Base-by-base conservation (phyloP, 495 filamentous ascomycete genomes). In the Aspergillus nanangensis region DNA sequence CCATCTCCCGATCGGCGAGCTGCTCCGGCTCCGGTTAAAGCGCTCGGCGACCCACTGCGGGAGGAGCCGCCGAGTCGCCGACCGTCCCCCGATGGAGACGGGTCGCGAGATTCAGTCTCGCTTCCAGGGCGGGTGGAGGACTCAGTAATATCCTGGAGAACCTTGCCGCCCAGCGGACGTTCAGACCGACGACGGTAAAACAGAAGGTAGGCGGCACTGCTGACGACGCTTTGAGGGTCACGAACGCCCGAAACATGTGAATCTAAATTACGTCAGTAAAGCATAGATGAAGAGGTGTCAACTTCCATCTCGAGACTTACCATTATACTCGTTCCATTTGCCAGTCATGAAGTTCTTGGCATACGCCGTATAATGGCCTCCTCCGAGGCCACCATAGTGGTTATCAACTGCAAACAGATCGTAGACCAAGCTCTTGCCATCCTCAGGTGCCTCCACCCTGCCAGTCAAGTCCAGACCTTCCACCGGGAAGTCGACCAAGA, bases 351-450 rank as follows among this genome's bases (percentile, higher is more conserved):
- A 96, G 55, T 94, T 97, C 71, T 89, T 89, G 2, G 90, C 88
- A 62, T 80, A 88, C 2, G 94, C 93, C 14, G 90, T 96, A 66
- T 98, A 98, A 62, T 98, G 93, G 0, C 93, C 93, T 17, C 93
- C 93, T 21, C 88, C 86, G 37, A 98, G 73, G 23, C 88, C 88
- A 44, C 94, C 93, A 56, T 84, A 93, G 62, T 98, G 93, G 61
- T 94, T 90, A 62, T 98, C 93, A 1, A 97, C 90, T 0, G 84
- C 93, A 60, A 97, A 87, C 18, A 98, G 74, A 65, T 98, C 93
- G 59, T 96, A 98, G 22, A 93, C 69, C 54, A 86, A 72, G 47
- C 81, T 70, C 66, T 95, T 94, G 3, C 82, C 90, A 22, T 84
- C 78, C 35, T 88, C 84, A 29, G 80, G 82, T 34, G 85, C 68